Evolutionary conservation across 2,329 filamentous ascomycete genomes (phyloP), one percentile per base, ranked within the genome.

Genomic region (Sarocladium kiliense): DNA sequence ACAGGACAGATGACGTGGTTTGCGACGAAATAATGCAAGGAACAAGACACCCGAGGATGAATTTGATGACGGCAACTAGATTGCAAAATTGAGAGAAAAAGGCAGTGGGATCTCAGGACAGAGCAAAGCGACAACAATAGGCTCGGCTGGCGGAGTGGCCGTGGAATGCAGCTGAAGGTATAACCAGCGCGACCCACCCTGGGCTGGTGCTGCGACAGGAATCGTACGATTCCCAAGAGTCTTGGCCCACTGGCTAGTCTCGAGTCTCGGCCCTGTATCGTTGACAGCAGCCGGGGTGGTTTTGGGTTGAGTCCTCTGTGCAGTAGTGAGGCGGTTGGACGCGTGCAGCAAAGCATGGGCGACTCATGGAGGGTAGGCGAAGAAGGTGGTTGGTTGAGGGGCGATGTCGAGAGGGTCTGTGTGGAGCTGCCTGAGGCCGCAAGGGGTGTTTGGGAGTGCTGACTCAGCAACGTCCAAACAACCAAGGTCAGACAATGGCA

Each of bases 351-450:
- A 27, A 30, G 44, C 12, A 19, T 25, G 41, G 14, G 18, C 5
- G 41, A 6, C 16, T 21, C 9, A 21, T 4, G n/a, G 41, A 44
- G 41, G 18, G 51, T 12, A 32, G 14, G 44, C 26, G 26, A 49
- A 25, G 51, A 56, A 57, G 56, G 55, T 54, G 59, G 58, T 57
- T 55, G 50, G 55, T 27, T 56, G 51, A 56, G 58, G 47, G 53
- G 36, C 9, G 6, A 16, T 9, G 5, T 9, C 16, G 36, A 44
- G 41, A 10, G 36, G 36, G 36, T 16, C 6, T 39, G 12, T 9
- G 36, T 39, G 36, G 36, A n/a, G n/a, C 12, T 6, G 36, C 36
- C 36, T 39, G 36, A 39, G 36, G 36, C 18, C n/a, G 12, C 36
- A 16, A 39, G 12, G 9, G n/a, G 36, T 16, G 12, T 16, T 6